Evolutionary conservation across 257 asterid species (phyloP).

Genomic region (Echium plantagineum): DNA sequence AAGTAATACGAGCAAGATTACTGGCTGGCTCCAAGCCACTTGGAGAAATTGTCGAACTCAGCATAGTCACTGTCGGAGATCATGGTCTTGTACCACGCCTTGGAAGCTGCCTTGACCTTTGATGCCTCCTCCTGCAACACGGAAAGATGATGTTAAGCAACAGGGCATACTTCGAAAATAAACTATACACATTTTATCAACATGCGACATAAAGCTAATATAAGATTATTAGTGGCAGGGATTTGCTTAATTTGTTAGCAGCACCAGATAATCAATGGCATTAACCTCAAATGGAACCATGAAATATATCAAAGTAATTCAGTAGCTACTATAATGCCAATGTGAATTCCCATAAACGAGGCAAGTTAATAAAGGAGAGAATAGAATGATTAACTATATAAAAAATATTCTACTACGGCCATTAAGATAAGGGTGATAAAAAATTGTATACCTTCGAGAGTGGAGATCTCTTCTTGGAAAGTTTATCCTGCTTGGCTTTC

Average conservation of each 20-base stretch:
- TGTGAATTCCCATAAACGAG: too few species aligned
- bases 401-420: constrained; percentile 1
- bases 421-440: constrained; percentile 1
- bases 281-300: too few species aligned
- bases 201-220: not conserved
- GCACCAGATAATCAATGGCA: too few species aligned
- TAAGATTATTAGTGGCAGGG: too few species aligned
- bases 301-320: not conserved
- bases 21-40: constrained; percentile 81
- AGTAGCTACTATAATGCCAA: too few species aligned
- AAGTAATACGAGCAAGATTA: constrained; percentile 15
- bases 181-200: not conserved
- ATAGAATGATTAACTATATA: constrained; percentile 18
- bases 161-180: not conserved
- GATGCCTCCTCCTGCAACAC: constrained; percentile 59
- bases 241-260: too few species aligned
- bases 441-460: constrained; percentile 50
- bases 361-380: not conserved
- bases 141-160: too few species aligned
- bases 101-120: constrained; percentile 50
- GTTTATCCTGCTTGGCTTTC: constrained; percentile 67
- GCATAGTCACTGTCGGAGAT: constrained; percentile 76
- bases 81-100: constrained; percentile 80
- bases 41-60: constrained; percentile 68
- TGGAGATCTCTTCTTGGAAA: constrained; percentile 52